phyloP scores from a whole-genome alignment of 83 land plant genomes.

The Picea abies region DNA sequence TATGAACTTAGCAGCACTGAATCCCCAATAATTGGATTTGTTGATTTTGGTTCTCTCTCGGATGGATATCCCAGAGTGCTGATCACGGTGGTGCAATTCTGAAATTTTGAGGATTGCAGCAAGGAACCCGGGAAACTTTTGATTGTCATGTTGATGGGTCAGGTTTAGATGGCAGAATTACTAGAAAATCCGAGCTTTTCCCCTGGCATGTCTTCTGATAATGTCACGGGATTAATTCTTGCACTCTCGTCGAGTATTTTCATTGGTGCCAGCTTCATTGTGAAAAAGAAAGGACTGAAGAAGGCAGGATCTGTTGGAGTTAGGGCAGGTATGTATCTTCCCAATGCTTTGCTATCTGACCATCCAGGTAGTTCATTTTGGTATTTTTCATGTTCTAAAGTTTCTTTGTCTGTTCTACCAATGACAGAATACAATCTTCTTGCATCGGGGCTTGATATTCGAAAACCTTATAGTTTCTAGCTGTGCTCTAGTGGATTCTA shows the following conservation, averaged over 20 bases:
- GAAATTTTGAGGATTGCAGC: not conserved
- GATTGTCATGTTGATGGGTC: not conserved
- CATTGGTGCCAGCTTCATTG: conserved; percentile 75
- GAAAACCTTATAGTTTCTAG: not conserved
- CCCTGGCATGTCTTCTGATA: conserved; percentile 37
- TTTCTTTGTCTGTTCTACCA: not conserved
- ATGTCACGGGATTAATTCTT: conserved; percentile 52
- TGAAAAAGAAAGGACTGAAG: conserved; percentile 77
- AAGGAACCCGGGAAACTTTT: not conserved
- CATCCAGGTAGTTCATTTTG: not conserved
- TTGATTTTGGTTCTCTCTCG: not conserved
- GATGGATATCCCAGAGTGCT: not conserved
- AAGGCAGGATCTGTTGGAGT: conserved; percentile 56
- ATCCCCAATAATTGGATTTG: not conserved
- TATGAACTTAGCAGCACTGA: not conserved
- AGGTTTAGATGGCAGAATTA: conserved; percentile 6
- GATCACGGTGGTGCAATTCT: not conserved
- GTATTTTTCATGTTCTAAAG: not conserved
- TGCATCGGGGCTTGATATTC: not conserved
- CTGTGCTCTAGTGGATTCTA: not conserved
- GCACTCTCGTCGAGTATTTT: conserved; percentile 70
- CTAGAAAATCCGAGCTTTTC: not conserved
- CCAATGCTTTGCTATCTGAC: not conserved
- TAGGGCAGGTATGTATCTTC: conserved; percentile 50
- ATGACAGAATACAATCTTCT: not conserved